Evolutionary conservation across 805 yeast genomes (phyloP).

Genomic region (Tetrapisispora iriomotensis): DNA sequence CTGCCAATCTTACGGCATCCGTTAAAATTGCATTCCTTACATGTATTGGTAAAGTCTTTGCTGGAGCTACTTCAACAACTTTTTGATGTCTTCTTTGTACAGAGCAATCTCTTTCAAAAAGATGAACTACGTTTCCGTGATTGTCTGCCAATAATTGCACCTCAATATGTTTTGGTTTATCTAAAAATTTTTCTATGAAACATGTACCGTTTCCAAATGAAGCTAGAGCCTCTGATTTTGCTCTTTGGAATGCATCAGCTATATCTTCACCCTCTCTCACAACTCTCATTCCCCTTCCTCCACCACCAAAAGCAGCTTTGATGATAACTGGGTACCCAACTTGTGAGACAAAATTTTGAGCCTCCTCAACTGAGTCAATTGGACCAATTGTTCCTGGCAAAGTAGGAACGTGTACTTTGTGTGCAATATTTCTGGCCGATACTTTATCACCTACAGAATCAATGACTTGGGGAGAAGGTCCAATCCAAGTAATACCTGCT

Average conservation of each 20-base stretch:
- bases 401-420: constrained; percentile 68
- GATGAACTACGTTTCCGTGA: constrained; percentile 86
- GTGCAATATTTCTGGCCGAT: constrained; percentile 78
- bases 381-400: constrained; percentile 98
- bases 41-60: constrained; percentile 67
- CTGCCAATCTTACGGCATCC: constrained; percentile 88
- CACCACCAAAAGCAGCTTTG: constrained; percentile 98
- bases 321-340: constrained; percentile 92
- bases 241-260: constrained; percentile 82
- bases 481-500: constrained; percentile 88
- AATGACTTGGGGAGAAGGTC: constrained; percentile 77
- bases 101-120: constrained; percentile 94
- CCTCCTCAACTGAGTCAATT: constrained; percentile 67
- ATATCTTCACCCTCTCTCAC: constrained; percentile 90
- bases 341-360: constrained; percentile 61
- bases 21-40: constrained; percentile 84
- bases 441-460: constrained; percentile 95
- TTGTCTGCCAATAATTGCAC: constrained; percentile 88
- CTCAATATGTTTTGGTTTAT: constrained; percentile 93
- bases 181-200: constrained; percentile 87
- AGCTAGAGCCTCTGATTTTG: constrained; percentile 83
- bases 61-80: constrained; percentile 96
- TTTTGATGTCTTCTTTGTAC: constrained; percentile 98
- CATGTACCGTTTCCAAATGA: constrained; percentile 98
- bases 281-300: constrained; percentile 99